Evolutionary conservation across 306 rosid species (phyloP).

Genomic region (Elaeagnus macrophylla): DNA sequence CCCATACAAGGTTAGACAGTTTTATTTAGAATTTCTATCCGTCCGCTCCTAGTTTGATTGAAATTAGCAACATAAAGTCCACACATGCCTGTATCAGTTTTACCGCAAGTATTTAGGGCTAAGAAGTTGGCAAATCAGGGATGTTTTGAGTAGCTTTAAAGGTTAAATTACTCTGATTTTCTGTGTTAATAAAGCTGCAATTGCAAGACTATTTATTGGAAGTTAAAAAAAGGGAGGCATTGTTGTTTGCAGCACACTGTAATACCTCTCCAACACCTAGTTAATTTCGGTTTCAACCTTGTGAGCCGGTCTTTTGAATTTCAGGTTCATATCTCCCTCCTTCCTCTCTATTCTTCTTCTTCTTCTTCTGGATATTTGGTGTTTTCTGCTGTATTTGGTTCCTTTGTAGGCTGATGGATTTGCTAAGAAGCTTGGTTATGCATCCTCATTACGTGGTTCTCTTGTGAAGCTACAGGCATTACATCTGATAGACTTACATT

Average conservation of each 20-base stretch:
- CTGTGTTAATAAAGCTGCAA: too few species aligned
- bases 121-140: too few species aligned
- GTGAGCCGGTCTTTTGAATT: constrained; percentile 89
- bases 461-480: constrained; percentile 79
- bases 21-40: too few species aligned
- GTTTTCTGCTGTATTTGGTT: constrained; percentile 6
- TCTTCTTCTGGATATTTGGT: not conserved
- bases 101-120: too few species aligned
- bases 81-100: too few species aligned
- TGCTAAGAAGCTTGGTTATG: constrained; percentile 76
- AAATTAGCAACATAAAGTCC: too few species aligned
- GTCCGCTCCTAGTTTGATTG: too few species aligned
- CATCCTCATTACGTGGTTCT: constrained; percentile 52
- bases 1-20: too few species aligned
- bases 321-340: constrained; percentile 40
- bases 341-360: not conserved
- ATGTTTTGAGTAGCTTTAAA: too few species aligned
- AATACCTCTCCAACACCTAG: constrained; percentile 77
- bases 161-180: too few species aligned
- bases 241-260: constrained; percentile 70
- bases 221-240: not conserved
- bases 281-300: constrained; percentile 82
- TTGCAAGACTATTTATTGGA: too few species aligned
- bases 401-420: constrained; percentile 75
- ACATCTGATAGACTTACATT: not conserved